phyloP scores from a whole-genome alignment of 306 rosid species.

The Herpetospermum pedunculosum region DNA sequence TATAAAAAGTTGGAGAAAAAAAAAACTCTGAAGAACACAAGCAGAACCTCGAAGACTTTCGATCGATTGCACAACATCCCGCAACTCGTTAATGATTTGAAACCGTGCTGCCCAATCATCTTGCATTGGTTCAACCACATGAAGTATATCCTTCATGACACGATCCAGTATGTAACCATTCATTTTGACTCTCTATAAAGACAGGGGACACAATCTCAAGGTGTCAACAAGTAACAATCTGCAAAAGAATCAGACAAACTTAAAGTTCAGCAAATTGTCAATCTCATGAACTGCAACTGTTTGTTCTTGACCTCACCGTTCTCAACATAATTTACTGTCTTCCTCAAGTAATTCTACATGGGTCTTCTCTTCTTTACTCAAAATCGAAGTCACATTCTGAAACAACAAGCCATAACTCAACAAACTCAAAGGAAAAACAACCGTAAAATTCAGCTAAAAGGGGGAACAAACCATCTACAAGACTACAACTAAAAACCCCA shows the following conservation, averaged over 20 bases:
- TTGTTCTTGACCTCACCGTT: not conserved
- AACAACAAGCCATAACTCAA: not conserved
- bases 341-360: not conserved
- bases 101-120: conserved; percentile 44
- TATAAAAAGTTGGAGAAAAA: not conserved
- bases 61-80: conserved; percentile 29
- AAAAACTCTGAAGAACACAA: conserved; percentile 1
- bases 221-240: not conserved
- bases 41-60: conserved; percentile 27
- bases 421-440: not conserved
- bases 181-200: conserved; percentile 26
- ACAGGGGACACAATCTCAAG: not conserved
- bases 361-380: not conserved
- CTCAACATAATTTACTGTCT: not conserved
- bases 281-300: not conserved
- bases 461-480: not conserved
- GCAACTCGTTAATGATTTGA: conserved; percentile 36
- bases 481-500: not conserved
- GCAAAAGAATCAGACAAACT: not conserved
- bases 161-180: conserved; percentile 26
- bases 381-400: not conserved
- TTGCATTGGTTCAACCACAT: conserved; percentile 31
- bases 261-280: not conserved
- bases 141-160: conserved; percentile 37
- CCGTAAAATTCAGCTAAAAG: not conserved